Evolutionary conservation across 106 monocot species (phyloP), one percentile per base, ranked within the genome.

Genomic region (Apostasia shenzhenica): DNA sequence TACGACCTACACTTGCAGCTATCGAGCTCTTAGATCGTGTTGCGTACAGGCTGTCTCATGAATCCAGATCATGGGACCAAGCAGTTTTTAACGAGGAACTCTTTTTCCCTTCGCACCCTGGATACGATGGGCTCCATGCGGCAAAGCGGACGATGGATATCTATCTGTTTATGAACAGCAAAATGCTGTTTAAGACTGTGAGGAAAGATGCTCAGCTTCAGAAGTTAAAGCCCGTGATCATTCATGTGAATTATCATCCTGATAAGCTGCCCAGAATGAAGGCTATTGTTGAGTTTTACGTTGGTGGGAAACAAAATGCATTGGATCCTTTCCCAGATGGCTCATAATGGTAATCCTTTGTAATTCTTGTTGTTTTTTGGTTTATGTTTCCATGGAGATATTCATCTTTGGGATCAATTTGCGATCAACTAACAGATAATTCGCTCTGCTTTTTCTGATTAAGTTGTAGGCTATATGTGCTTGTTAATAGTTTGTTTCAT

Each of bases 61-160:
- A 85, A 7, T 51, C 80, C 2, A 81, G 81, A 1, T 14, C 75
- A 61, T 99, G 97, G 97, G 97, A 99, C 54, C 97, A 99, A 66
- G 89, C 89, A 14, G 97, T 90, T 53, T 99, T 92, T 52, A 99
- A 99, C n/a, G 97, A 99, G 80, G 97, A 99, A 63, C 81, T 99
- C 26, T 85, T 79, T 58, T 85, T 54, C 60, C 97, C 97, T 3
- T 92, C 97, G 0, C 84, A 83, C 61, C 92, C 97, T 0, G 89
- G 92, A 48, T 89, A 87, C 70, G 87, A 86, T 26, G 97, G 97
- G 45, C 92, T 99, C 54, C 82, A 99, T 72, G 92, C 89, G 10
- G 83, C 97, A 0, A 90, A 61, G 78, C 85, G 97, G 63, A 83
- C 86, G 2, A 99, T 99, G 97, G 97, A 99, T 75, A 87, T 87